phyloP scores from a whole-genome alignment of 2,329 filamentous ascomycete genomes.

The Claviceps humidiphila region DNA sequence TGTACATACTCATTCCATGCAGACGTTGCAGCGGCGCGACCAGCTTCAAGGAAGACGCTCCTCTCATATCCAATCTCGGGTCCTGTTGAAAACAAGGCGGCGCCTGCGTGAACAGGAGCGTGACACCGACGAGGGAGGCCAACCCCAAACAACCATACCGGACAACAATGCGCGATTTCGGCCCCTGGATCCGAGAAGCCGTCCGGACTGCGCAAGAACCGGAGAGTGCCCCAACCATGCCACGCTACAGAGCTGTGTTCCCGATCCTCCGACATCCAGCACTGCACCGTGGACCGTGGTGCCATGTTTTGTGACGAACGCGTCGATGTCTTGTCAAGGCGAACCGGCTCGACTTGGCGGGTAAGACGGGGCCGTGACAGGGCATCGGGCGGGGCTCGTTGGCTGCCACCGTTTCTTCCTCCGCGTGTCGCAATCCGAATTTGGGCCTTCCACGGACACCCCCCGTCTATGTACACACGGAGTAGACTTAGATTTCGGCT shows the following conservation, averaged over 20 bases:
- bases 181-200: not conserved
- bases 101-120: not conserved
- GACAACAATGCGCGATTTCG: not conserved
- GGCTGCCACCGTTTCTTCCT: not conserved
- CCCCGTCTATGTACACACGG: not conserved
- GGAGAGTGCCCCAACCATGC: not conserved
- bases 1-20: conserved; percentile 3
- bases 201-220: not conserved
- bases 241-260: not conserved
- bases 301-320: not conserved
- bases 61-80: not conserved
- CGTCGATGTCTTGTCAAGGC: not conserved
- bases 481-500: conserved; percentile 2
- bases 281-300: not conserved
- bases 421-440: not conserved
- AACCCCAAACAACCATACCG: not conserved
- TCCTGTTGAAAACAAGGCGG: not conserved
- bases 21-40: conserved; percentile 2
- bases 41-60: not conserved
- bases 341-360: not conserved
- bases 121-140: not conserved
- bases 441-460: not conserved
- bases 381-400: not conserved
- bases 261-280: not conserved
- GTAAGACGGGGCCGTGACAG: not conserved